phyloP scores from a whole-genome alignment of 768 basidiomycete species.

The Auricularia sp. region DNA sequence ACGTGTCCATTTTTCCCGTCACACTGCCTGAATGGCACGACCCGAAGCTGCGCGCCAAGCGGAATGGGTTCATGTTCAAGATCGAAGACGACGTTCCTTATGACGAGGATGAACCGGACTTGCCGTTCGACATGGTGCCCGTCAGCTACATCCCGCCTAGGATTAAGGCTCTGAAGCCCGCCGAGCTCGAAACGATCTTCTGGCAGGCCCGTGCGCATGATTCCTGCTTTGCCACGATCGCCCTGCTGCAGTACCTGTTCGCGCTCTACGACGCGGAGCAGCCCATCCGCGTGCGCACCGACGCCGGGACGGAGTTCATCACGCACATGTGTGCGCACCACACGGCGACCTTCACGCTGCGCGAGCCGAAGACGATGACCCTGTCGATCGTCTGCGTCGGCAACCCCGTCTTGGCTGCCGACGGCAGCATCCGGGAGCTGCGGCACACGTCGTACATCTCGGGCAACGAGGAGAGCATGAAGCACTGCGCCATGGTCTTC shows the following conservation, averaged over 20 bases:
- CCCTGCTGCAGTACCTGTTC: constrained; percentile 14
- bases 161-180: background rate
- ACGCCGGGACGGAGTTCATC: constrained; percentile 8
- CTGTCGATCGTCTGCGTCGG: constrained; percentile 4
- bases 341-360: constrained; percentile 8
- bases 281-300: constrained; percentile 8
- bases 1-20: background rate
- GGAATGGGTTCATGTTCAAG: background rate
- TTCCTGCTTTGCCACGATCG: constrained; percentile 11
- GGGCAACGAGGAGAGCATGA: constrained; percentile 8
- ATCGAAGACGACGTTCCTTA: background rate
- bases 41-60: background rate
- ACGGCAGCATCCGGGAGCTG: background rate
- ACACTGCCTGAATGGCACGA: background rate
- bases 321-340: constrained; percentile 1
- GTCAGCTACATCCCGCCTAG: background rate
- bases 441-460: constrained; percentile 4
- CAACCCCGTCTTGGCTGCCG: background rate
- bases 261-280: constrained; percentile 6
- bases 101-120: constrained; percentile 7
- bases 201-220: constrained; percentile 15
- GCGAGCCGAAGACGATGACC: constrained; percentile 7
- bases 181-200: constrained; percentile 13
- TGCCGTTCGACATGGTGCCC: constrained; percentile 13
- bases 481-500: constrained; percentile 12